phyloP scores from a whole-genome alignment of 1,139 yeast species.

The Candida glucosophila region DNA sequence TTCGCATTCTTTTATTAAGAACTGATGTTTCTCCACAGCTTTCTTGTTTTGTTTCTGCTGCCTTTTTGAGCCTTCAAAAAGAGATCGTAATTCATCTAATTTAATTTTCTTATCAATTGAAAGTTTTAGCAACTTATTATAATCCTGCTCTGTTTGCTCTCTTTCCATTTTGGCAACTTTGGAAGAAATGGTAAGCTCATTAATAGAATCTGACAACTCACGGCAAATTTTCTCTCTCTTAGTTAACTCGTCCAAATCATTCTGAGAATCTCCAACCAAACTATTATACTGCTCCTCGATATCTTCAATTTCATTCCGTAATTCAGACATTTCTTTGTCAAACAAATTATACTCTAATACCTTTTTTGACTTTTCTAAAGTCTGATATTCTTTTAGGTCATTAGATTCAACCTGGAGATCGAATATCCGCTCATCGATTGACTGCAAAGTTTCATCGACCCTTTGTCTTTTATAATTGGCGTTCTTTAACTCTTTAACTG shows the following conservation, averaged over 20 bases:
- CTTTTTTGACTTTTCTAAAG: constrained; percentile 59
- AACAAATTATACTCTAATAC: constrained; percentile 67
- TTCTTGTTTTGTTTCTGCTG: constrained; percentile 7
- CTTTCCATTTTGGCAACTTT: constrained; percentile 42
- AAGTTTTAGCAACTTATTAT: constrained; percentile 34
- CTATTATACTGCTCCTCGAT: constrained; percentile 54
- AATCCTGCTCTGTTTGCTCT: constrained; percentile 41
- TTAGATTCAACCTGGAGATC: constrained; percentile 78
- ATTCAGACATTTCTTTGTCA: constrained; percentile 64
- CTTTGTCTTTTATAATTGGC: constrained; percentile 64
- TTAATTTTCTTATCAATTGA: constrained; percentile 35
- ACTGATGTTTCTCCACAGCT: constrained; percentile 13
- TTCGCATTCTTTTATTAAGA: constrained; percentile 15
- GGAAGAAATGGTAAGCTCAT: constrained; percentile 28
- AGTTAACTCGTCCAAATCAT: constrained; percentile 36
- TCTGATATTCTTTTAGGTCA: constrained; percentile 65
- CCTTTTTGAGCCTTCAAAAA: constrained; percentile 10
- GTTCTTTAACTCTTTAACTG: constrained; percentile 69
- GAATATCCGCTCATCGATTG: constrained; percentile 61
- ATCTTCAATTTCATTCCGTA: constrained; percentile 51
- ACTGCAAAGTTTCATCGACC: constrained; percentile 64
- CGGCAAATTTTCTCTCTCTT: constrained; percentile 38
- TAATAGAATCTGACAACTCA: constrained; percentile 39
- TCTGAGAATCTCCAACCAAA: constrained; percentile 37
- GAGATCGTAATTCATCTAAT: constrained; percentile 20